Evolutionary conservation across 2,329 filamentous ascomycete genomes (phyloP).

Genomic region (Zymoseptoria tritici): DNA sequence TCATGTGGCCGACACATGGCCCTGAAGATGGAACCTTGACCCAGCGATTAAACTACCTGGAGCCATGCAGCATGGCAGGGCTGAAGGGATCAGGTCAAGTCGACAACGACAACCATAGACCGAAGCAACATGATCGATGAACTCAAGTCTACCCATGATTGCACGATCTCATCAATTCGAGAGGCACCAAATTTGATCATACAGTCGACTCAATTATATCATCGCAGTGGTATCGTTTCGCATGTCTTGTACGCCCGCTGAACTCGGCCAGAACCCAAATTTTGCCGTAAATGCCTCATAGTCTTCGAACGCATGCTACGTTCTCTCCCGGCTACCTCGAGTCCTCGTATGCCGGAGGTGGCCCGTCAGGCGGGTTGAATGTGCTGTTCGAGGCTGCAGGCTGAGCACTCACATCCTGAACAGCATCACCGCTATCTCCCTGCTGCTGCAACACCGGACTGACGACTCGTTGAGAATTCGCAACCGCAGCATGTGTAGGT

Average conservation of each 20-base stretch:
- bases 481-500: conserved; percentile 28
- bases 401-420: conserved; percentile 10
- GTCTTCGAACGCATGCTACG: neutral
- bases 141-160: no score
- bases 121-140: neutral
- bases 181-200: neutral
- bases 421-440: conserved; percentile 12
- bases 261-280: neutral
- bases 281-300: neutral
- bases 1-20: neutral
- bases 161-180: no score
- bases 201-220: neutral
- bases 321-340: conserved; percentile 42
- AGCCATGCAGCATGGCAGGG: neutral
- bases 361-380: conserved; percentile 56
- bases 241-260: neutral
- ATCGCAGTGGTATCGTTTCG: neutral
- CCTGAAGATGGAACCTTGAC: neutral
- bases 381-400: conserved; percentile 18
- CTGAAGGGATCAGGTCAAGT: neutral
- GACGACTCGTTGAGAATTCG: conserved; percentile 6
- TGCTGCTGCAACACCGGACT: conserved; percentile 14
- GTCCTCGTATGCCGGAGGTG: conserved; percentile 87
- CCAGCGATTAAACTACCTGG: neutral
- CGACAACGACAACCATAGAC: neutral